phyloP scores from a whole-genome alignment of 371 early-diverging fungal genomes.

The Mortierella sp. region DNA sequence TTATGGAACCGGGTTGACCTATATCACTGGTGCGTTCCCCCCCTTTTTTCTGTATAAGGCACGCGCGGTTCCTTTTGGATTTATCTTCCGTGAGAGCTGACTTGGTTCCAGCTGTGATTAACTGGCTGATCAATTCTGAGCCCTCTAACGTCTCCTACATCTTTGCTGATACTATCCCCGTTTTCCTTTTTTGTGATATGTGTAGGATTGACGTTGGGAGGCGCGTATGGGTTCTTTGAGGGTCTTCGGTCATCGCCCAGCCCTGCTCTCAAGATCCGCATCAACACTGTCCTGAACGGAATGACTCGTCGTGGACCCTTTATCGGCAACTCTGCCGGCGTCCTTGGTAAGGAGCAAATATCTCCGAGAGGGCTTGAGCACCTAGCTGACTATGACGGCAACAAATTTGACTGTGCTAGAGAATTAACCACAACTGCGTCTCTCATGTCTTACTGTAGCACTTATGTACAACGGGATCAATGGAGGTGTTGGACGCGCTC shows the following conservation, averaged over 20 bases:
- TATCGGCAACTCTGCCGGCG: slow-evolving; percentile 87
- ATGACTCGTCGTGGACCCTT: slow-evolving; percentile 91
- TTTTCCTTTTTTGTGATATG: background rate
- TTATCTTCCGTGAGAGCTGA: too few relatives aligned
- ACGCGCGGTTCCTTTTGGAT: too few relatives aligned
- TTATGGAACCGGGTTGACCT: slow-evolving; percentile 89
- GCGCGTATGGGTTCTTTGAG: slow-evolving; percentile 84
- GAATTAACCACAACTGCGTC: background rate
- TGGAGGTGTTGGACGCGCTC: slow-evolving; percentile 70
- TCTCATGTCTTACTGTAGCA: slow-evolving; percentile 56
- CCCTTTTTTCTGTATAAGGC: background rate
- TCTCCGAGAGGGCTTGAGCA: background rate
- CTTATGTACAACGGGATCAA: slow-evolving; percentile 86
- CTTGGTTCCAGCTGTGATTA: background rate
- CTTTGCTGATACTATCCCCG: background rate
- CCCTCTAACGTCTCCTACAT: too few relatives aligned
- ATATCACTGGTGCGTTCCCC: slow-evolving; percentile 72
- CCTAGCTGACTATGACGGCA: background rate
- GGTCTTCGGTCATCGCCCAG: slow-evolving; percentile 76
- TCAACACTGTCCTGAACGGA: slow-evolving; percentile 88
- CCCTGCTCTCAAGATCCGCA: slow-evolving; percentile 79
- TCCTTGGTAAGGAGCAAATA: slow-evolving; percentile 61
- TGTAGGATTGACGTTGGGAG: slow-evolving; percentile 77
- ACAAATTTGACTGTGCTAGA: background rate
- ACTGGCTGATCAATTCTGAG: too few relatives aligned